A percentile compares a stretch with the other conserved stretches of the same genome.
phyloP scores from a whole-genome alignment of 192 early-diverging fungal genomes.

The Powellomyces hirtus region DNA sequence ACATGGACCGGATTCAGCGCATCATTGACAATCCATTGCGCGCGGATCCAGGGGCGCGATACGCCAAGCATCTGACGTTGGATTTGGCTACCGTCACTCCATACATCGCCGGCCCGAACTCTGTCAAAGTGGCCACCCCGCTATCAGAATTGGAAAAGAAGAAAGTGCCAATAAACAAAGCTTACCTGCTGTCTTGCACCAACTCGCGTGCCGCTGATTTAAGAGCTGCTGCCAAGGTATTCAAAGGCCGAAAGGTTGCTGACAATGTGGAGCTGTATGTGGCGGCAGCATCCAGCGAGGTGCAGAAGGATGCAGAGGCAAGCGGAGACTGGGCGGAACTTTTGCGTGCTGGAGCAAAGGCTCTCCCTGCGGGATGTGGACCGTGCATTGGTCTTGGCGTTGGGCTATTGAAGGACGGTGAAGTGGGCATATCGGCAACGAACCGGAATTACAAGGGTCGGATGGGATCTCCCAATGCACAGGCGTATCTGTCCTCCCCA shows the following conservation, averaged over 20 bases:
- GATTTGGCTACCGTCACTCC: slow-evolving; percentile 87
- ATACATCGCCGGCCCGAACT: slow-evolving; percentile 91
- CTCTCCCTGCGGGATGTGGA: slow-evolving; percentile 93
- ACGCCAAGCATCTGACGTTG: slow-evolving; percentile 82
- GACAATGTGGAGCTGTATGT: slow-evolving; percentile 90
- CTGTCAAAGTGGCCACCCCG: slow-evolving; percentile 88
- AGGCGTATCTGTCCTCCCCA: slow-evolving; percentile 93
- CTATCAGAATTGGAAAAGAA: slow-evolving; percentile 70
- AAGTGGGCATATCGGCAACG: slow-evolving; percentile 98
- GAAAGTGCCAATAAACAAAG: slow-evolving; percentile 87
- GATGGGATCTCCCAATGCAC: slow-evolving; percentile 91
- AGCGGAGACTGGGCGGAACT: slow-evolving; percentile 87
- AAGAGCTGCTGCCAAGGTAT: slow-evolving; percentile 79
- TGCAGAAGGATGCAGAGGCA: slow-evolving; percentile 80
- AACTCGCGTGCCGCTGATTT: slow-evolving; percentile 93
- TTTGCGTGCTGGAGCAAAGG: slow-evolving; percentile 82
- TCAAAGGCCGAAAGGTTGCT: slow-evolving; percentile 62
- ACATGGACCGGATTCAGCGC: slow-evolving; percentile 31
- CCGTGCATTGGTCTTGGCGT: slow-evolving; percentile 93
- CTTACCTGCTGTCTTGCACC: slow-evolving; percentile 93
- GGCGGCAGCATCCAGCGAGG: slow-evolving; percentile 89
- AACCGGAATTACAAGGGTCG: slow-evolving; percentile 99
- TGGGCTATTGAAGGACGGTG: slow-evolving; percentile 91
- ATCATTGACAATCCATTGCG: slow-evolving; percentile 26
- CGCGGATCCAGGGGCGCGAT: slow-evolving; percentile 59